Evolutionary conservation across 352 stramenopile species (phyloP).

Genomic region (Globisporangium echinulatum): DNA sequence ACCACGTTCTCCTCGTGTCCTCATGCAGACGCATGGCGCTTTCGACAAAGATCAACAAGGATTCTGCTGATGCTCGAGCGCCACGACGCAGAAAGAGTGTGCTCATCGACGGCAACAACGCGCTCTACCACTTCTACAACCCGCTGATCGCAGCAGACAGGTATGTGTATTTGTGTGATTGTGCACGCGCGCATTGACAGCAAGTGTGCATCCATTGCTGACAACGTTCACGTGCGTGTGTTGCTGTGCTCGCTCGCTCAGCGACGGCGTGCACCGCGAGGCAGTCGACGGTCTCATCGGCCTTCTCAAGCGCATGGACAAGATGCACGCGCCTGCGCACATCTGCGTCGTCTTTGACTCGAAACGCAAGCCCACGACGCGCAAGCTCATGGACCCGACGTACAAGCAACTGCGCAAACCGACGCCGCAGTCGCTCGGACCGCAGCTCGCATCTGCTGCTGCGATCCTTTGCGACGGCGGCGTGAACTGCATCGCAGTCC

Average conservation of each 20-base stretch:
- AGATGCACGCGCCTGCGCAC: constrained; percentile 36
- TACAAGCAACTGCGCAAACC: constrained; percentile 43
- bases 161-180: constrained; percentile 17
- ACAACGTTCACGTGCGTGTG: neutral
- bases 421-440: constrained; percentile 26
- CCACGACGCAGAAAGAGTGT: constrained; percentile 30
- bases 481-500: constrained; percentile 45
- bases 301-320: constrained; percentile 38
- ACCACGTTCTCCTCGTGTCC: too few relatives aligned
- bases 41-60: too few relatives aligned
- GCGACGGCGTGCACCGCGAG: constrained; percentile 27
- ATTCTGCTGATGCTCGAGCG: neutral
- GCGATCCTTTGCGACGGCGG: constrained; percentile 17
- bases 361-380: constrained; percentile 29
- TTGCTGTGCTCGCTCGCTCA: constrained; percentile 4
- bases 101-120: constrained; percentile 62
- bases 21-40: too few relatives aligned
- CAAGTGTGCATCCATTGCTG: neutral
- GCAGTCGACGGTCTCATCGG: constrained; percentile 39
- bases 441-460: constrained; percentile 40
- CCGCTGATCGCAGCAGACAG: constrained; percentile 23
- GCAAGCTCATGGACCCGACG: constrained; percentile 37
- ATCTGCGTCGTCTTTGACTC: constrained; percentile 64
- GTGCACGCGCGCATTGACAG: neutral
- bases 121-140: constrained; percentile 56